Evolutionary conservation across 73 alveolate genomes (phyloP), one percentile per base, ranked within the genome.

Genomic region (Paramecium sexaurelia): DNA sequence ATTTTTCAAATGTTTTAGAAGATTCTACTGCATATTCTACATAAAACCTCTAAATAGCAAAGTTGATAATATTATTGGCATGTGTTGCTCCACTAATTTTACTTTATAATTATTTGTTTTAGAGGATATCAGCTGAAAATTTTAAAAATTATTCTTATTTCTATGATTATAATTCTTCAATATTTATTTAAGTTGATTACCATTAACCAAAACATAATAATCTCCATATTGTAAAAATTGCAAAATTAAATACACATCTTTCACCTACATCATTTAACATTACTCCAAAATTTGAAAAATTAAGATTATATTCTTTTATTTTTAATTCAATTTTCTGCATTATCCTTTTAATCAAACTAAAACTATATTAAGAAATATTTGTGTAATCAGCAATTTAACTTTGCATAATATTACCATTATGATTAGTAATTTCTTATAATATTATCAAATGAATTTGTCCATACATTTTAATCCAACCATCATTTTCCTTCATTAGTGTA

Each of bases 351-450:
- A 61, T 61, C 26, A 61, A 61, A 61, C 83, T 26, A 8, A 26
- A 61, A 61, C 83, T 61, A 26, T 61, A 61, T 61, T 61, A 61
- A 26, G n/a, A n/a, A n/a, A n/a, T n/a, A n/a, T n/a, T n/a, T n/a
- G n/a, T n/a, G n/a, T n/a, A n/a, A n/a, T n/a, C n/a, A n/a, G n/a
- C n/a, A n/a, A n/a, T n/a, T 61, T 61, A 29, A 61, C 83, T 61
- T 61, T 61, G 11, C n/a, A n/a, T n/a, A 61, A 26, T 20, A 11
- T 3, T 6, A 2, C 11, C 47, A 24, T 61, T 24, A 13, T 29
- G 20, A 11, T 61, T 29, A 2, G 11, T 61, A 22, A 61, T 32
- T 61, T 61, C 83, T 26, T 26, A 13, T 1, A 61, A 27, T 32
- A 29, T 61, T 20, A 61, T 22, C 33, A 22, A 29, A 61, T 61